Conservation (phyloP, 2,329 filamentous ascomycete species). For the Arthroderma uncinatum region DNA sequence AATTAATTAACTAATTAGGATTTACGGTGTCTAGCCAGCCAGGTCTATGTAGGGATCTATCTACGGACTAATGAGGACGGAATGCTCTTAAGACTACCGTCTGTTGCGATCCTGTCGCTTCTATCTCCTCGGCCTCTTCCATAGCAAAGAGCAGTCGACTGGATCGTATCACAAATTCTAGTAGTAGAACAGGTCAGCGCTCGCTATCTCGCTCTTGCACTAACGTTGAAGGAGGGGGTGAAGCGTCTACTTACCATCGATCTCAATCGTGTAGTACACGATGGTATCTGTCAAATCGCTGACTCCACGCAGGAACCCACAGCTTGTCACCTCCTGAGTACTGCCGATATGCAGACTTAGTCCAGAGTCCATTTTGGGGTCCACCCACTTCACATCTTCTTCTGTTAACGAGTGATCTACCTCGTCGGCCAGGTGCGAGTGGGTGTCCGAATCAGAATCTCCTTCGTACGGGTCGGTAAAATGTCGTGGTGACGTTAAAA, state of each 20-base stretch:
- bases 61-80: not conserved
- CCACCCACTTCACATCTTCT: constrained; percentile 53
- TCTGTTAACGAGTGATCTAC: constrained; percentile 39
- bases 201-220: not conserved
- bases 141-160: constrained; percentile 52
- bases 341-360: constrained; percentile 45
- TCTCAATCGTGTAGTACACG: constrained; percentile 53
- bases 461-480: constrained; percentile 4
- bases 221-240: not conserved
- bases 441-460: not conserved
- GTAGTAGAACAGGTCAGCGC: not conserved
- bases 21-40: not conserved
- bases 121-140: constrained; percentile 38
- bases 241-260: constrained; percentile 46
- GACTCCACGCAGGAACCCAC: not conserved
- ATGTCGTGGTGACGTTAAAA: constrained; percentile 5
- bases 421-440: not conserved
- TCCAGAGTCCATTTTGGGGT: constrained; percentile 38
- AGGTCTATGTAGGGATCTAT: not conserved
- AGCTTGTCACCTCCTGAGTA: constrained; percentile 56
- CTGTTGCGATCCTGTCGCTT: not conserved
- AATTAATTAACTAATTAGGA: constrained; percentile 1
- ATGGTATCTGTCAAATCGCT: not conserved
- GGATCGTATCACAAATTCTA: constrained; percentile 58
- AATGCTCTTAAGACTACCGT: not conserved